Evolutionary conservation across 257 asterid species (phyloP).

Genomic region (Nicotiana undulata): DNA sequence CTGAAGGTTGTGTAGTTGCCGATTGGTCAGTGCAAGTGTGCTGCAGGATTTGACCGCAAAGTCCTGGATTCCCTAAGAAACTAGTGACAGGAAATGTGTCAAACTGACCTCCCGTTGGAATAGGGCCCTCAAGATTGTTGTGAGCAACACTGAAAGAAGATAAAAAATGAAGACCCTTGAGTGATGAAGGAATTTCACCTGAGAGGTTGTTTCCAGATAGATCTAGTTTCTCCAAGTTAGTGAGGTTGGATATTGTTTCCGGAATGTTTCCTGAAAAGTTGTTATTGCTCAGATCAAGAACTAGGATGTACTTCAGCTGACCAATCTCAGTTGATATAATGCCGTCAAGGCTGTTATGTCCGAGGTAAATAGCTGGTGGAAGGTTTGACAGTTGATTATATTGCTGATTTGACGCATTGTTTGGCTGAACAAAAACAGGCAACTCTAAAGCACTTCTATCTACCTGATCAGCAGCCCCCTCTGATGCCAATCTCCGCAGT

Average conservation of each 20-base stretch:
- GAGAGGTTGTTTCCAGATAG: slow-evolving; percentile 66
- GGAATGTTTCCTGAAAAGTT: slow-evolving; percentile 71
- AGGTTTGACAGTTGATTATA: slow-evolving; percentile 75
- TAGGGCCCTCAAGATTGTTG: slow-evolving; percentile 73
- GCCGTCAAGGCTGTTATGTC: slow-evolving; percentile 50
- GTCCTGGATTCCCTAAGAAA: slow-evolving; percentile 60
- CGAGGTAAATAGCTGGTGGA: slow-evolving; percentile 77
- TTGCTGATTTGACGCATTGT: slow-evolving; percentile 67
- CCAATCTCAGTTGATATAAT: slow-evolving; percentile 69
- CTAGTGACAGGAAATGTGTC: slow-evolving; percentile 69
- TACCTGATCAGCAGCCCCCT: slow-evolving; percentile 40
- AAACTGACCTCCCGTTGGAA: slow-evolving; percentile 88
- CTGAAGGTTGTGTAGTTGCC: slow-evolving; percentile 15
- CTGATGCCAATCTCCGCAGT: slow-evolving; percentile 46
- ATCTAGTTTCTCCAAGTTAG: slow-evolving; percentile 72
- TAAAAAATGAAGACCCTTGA: slow-evolving; percentile 64
- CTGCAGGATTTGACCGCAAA: slow-evolving; percentile 65
- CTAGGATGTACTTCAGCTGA: slow-evolving; percentile 54
- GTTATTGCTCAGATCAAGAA: slow-evolving; percentile 67
- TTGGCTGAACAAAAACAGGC: slow-evolving; percentile 85
- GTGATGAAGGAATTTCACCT: slow-evolving; percentile 76
- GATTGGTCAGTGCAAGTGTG: slow-evolving; percentile 34
- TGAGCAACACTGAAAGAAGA: slow-evolving; percentile 79
- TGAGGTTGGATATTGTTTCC: slow-evolving; percentile 59
- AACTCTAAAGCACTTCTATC: slow-evolving; percentile 61